Base-by-base conservation (phyloP, 495 filamentous ascomycete species). In the Penicillium cataractarum region DNA sequence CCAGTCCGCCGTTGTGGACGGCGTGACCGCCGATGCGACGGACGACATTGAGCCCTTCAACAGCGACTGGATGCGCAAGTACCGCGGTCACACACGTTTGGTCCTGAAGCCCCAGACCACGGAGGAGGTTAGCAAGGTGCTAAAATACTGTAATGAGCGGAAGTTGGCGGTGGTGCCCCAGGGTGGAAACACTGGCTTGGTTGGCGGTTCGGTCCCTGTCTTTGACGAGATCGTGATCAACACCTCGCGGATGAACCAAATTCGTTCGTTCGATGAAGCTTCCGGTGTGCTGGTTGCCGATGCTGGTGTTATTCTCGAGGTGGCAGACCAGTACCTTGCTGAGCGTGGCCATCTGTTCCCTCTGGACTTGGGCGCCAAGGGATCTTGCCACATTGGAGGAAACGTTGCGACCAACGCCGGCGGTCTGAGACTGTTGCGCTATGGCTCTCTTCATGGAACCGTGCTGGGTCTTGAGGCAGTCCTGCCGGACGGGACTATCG, bases 51-150 rank as follows among this genome's bases (percentile, higher is more conserved):
- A 94, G 69, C 86, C 92, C 17, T 98, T 92, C 84, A 99, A 99
- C 79, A 86, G 85, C 66, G 95, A 99, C 79, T 99, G 95, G 95
- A 98, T 98, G 96, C 87, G 91, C 74, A 99, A 99, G 76, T 99
- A 97, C 80, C 88, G 92, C 39, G 95, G 95, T 39, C 93, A 97
- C 72, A 87, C 90, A 55, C 84, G 87, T 58, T 80, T 99, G 9
- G 92, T 97, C 9, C 79, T 99, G 50, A 97, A 94, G 77, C 95
- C 95, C 9, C 80, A 81, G 35, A 86, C 83, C 12, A 92, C 92
- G 3, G 86, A 92, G 61, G 90, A 99, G 76, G 88, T 97, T 70
- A 93, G 90, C 83, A 81, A 90, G 76, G 87, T 97, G 42, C 73
- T 99, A 65, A 87, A 88, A 74, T 96, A 97, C 83, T 98, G 95